These are phyloP conservation scores for Arthrobotrys musiformis DNA, from an alignment of 2,329 filamentous ascomycete genomes.

Conservation along the genomic window DNA sequence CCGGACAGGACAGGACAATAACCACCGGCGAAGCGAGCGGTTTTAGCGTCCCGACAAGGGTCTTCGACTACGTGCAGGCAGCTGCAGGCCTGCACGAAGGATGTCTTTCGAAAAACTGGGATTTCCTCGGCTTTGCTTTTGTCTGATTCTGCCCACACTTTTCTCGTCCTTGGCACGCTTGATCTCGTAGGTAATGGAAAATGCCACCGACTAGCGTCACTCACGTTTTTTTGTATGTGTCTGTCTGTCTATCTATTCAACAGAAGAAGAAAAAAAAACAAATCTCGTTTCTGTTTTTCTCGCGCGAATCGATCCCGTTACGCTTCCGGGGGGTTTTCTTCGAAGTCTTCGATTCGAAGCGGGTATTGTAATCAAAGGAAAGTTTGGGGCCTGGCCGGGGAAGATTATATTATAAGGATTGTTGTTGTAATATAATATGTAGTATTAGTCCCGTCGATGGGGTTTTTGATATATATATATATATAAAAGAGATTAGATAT, in stretches of 20 bases:
- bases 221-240: slow-evolving; percentile 24
- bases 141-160: slow-evolving; percentile 16
- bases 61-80: slow-evolving; percentile 44
- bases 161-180: slow-evolving; percentile 31
- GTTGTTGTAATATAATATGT: slow-evolving; percentile 6
- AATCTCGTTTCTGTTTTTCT: slow-evolving; percentile 12
- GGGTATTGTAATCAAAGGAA: not conserved
- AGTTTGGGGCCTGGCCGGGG: not conserved
- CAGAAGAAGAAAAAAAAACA: not conserved
- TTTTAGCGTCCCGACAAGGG: slow-evolving; percentile 45
- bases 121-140: slow-evolving; percentile 41
- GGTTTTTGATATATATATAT: too few relatives aligned
- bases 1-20: slow-evolving; percentile 15
- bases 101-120: slow-evolving; percentile 39
- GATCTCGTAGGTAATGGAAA: slow-evolving; percentile 53
- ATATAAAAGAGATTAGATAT: not conserved
- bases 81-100: slow-evolving; percentile 39
- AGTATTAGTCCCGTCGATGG: slow-evolving; percentile 4
- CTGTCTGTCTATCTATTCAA: not conserved
- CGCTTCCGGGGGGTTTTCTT: slow-evolving; percentile 21
- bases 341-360: slow-evolving; percentile 20
- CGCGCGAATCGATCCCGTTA: slow-evolving; percentile 47
- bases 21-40: slow-evolving; percentile 53
- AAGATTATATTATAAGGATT: slow-evolving; percentile 10
- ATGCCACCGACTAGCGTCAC: slow-evolving; percentile 50